A percentile compares a stretch with the other conserved stretches of the same genome.
These are phyloP conservation scores for Nakazawaea anatomiae DNA, from an alignment of 805 yeast species.

Conservation along the genomic window DNA sequence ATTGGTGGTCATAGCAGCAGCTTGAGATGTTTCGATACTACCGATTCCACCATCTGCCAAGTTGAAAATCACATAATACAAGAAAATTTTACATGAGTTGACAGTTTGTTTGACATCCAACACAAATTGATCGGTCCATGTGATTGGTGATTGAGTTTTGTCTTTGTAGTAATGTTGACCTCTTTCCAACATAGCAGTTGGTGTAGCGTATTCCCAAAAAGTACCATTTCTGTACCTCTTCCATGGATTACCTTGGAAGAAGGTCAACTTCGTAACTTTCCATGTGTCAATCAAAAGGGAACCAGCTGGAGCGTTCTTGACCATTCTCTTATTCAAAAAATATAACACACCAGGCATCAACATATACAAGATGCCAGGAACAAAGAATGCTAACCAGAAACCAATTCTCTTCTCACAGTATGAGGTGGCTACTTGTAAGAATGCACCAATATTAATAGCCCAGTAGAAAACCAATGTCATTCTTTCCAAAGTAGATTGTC, in stretches of 20 bases:
- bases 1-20: slow-evolving; percentile 45
- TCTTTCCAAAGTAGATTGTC: slow-evolving; percentile 33
- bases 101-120: slow-evolving; percentile 38
- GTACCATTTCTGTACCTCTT: slow-evolving; percentile 31
- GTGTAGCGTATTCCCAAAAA: slow-evolving; percentile 47
- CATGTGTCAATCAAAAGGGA: slow-evolving; percentile 39
- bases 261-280: slow-evolving; percentile 34
- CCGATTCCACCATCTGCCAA: slow-evolving; percentile 45
- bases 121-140: slow-evolving; percentile 39
- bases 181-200: slow-evolving; percentile 35
- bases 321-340: slow-evolving; percentile 24
- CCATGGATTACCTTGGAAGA: slow-evolving; percentile 36
- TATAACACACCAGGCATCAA: slow-evolving; percentile 45
- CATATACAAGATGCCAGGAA: slow-evolving; percentile 50
- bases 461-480: slow-evolving; percentile 44
- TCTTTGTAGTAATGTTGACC: slow-evolving; percentile 29
- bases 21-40: slow-evolving; percentile 42
- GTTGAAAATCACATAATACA: slow-evolving; percentile 32
- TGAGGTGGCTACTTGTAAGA: slow-evolving; percentile 46
- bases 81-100: slow-evolving; percentile 38
- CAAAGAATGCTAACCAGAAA: slow-evolving; percentile 48
- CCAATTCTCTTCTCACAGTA: slow-evolving; percentile 47
- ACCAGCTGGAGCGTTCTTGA: slow-evolving; percentile 32
- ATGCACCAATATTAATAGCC: slow-evolving; percentile 51
- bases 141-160: slow-evolving; percentile 25